These are phyloP conservation scores for Colletotrichum eremochloae DNA, from an alignment of 2,329 filamentous ascomycete species.

Conservation along the genomic window DNA sequence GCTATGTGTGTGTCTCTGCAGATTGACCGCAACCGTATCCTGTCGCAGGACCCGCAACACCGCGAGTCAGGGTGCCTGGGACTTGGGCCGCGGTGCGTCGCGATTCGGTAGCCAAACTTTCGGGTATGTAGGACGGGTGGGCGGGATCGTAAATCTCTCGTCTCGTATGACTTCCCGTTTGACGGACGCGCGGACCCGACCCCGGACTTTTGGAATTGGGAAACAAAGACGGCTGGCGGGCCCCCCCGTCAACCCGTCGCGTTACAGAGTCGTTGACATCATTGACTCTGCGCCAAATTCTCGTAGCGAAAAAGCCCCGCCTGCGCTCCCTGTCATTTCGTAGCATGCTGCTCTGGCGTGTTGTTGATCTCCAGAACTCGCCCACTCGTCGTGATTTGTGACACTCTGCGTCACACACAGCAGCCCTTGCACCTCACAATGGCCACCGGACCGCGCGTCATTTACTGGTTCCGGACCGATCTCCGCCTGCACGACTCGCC, in stretches of 20 bases:
- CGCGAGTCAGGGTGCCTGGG: conserved; percentile 35
- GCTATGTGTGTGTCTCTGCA: neutral
- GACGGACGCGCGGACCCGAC: conserved; percentile 14
- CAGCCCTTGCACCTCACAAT: conserved; percentile 3
- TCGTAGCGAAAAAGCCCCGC: neutral
- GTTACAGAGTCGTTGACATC: conserved; percentile 45
- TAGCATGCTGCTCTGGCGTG: neutral
- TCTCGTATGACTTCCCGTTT: neutral
- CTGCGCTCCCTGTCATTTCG: neutral
- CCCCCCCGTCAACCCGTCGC: neutral
- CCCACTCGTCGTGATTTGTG: neutral
- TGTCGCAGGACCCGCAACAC: neutral
- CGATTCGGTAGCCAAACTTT: conserved; percentile 7
- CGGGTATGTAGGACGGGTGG: conserved; percentile 4
- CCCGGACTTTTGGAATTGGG: neutral
- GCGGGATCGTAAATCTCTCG: conserved; percentile 6
- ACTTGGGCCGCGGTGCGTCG: neutral
- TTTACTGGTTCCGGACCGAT: conserved; percentile 86
- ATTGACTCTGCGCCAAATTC: conserved; percentile 54
- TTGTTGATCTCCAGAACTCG: neutral
- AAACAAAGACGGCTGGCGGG: neutral
- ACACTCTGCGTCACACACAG: conserved; percentile 2
- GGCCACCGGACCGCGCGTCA: conserved; percentile 56
- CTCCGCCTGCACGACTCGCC: conserved; percentile 83
- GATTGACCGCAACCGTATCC: neutral